A percentile compares a stretch with the other conserved stretches of the same genome.
Evolutionary conservation across 257 asterid species (phyloP).

Genomic region (Echites panduratus): DNA sequence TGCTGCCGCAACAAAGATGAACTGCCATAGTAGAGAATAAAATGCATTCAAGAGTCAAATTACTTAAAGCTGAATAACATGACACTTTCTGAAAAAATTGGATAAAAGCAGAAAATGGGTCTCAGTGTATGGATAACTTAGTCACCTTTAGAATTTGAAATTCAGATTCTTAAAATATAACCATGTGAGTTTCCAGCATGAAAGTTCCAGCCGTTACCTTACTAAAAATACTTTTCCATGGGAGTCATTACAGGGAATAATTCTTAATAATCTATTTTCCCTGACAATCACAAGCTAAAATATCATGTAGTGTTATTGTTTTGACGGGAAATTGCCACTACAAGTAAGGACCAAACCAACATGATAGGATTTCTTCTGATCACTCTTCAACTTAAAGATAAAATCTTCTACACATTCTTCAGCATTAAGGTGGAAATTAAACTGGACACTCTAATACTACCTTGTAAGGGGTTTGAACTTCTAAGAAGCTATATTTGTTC

Average conservation of each 20-base stretch:
- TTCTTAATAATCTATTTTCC: background rate
- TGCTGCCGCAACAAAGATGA: constrained; percentile 81
- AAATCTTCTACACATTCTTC: background rate
- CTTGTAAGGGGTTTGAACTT: background rate
- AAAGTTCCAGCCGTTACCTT: background rate
- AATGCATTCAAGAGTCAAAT: background rate
- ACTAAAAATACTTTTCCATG: background rate
- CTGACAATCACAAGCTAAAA: background rate
- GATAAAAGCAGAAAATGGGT: background rate
- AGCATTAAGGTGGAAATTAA: background rate
- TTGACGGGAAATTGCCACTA: background rate
- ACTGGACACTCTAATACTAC: background rate
- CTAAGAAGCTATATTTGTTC: background rate
- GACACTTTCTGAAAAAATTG: background rate
- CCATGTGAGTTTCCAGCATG: background rate
- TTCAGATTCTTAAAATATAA: background rate
- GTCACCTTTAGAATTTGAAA: background rate
- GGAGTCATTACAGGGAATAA: background rate
- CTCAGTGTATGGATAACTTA: background rate
- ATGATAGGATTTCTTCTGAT: too few relatives aligned
- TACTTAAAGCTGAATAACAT: background rate
- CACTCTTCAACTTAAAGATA: background rate
- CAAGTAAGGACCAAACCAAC: background rate
- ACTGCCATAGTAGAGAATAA: constrained; percentile 40
- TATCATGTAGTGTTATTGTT: background rate